Conservation (phyloP, 768 basidiomycete species). For the Termitomyces sp. region DNA sequence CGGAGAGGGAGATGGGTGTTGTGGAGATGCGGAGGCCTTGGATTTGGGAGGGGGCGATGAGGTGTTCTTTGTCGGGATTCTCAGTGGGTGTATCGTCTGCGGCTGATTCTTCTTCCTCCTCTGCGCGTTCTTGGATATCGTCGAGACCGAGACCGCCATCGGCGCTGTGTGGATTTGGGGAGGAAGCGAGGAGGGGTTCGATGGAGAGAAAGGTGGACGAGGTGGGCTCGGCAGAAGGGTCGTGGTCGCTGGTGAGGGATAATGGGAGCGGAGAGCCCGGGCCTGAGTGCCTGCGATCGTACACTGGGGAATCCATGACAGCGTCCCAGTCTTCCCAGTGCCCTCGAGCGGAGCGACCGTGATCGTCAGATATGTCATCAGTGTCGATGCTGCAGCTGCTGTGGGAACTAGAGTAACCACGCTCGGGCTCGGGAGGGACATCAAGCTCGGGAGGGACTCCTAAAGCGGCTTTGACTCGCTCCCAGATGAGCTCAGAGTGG, state of each 20-base stretch:
- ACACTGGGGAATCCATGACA: conserved; percentile 40
- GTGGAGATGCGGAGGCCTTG: conserved; percentile 60
- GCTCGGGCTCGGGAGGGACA: conserved; percentile 42
- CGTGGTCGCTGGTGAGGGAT: background rate
- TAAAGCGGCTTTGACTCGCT: conserved; percentile 82
- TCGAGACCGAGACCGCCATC: conserved; percentile 35
- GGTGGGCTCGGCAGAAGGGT: background rate
- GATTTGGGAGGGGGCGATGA: conserved; percentile 39
- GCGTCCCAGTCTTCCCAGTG: conserved; percentile 48
- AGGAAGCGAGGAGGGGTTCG: conserved; percentile 50
- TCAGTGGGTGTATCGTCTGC: conserved; percentile 17
- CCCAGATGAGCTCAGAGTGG: conserved; percentile 88
- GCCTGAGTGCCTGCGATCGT: conserved; percentile 16
- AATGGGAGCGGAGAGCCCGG: background rate
- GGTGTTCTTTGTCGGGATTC: conserved; percentile 13
- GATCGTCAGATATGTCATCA: conserved; percentile 40
- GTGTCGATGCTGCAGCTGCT: conserved; percentile 27
- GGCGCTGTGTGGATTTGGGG: conserved; percentile 10
- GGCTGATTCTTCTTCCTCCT: conserved; percentile 46
- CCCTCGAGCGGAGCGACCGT: conserved; percentile 33
- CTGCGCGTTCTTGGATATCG: conserved; percentile 62
- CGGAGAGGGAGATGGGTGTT: conserved; percentile 27
- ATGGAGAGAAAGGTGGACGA: conserved; percentile 32
- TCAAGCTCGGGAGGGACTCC: conserved; percentile 87
- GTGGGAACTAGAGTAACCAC: conserved; percentile 16